phyloP scores from a whole-genome alignment of 768 basidiomycete species.

The Termitomyces sp. region DNA sequence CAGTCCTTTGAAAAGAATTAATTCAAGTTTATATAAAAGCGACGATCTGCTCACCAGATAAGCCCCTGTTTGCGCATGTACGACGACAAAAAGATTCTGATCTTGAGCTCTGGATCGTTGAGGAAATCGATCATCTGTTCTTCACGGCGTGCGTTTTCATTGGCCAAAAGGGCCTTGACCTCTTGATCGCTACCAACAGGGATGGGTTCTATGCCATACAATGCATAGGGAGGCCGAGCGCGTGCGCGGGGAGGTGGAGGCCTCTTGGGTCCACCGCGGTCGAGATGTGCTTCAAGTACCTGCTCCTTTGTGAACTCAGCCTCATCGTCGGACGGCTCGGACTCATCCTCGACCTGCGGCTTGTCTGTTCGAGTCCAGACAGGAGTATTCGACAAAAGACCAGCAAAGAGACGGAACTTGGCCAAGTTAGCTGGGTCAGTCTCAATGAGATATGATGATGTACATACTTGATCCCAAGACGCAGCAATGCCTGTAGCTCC shows the following conservation, averaged over 20 bases:
- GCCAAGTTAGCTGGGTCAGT: neutral
- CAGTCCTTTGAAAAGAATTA: slow-evolving; percentile 25
- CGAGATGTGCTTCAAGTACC: slow-evolving; percentile 5
- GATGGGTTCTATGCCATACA: slow-evolving; percentile 26
- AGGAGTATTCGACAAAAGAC: slow-evolving; percentile 46
- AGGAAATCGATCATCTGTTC: slow-evolving; percentile 49
- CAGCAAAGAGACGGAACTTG: slow-evolving; percentile 59
- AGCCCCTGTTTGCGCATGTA: slow-evolving; percentile 63
- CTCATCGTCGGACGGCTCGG: slow-evolving; percentile 20
- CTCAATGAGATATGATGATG: neutral
- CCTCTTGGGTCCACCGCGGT: slow-evolving; percentile 7
- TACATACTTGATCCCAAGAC: slow-evolving; percentile 60
- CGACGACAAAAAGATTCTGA: slow-evolving; percentile 67
- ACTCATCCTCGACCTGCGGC: slow-evolving; percentile 20
- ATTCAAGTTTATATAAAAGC: neutral
- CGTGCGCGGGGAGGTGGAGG: slow-evolving; percentile 20
- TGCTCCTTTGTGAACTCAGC: slow-evolving; percentile 21
- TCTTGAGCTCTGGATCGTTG: slow-evolving; percentile 48
- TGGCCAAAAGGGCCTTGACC: slow-evolving; percentile 28
- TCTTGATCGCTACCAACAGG: slow-evolving; percentile 29
- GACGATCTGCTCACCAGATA: slow-evolving; percentile 45
- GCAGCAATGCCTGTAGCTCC: slow-evolving; percentile 28
- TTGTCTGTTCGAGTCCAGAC: slow-evolving; percentile 35
- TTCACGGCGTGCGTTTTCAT: slow-evolving; percentile 31
- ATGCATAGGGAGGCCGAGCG: slow-evolving; percentile 32